A percentile compares a stretch with the other conserved stretches of the same genome.
These are phyloP conservation scores for Oryza punctata DNA, from an alignment of 176 grass and related monocot genomes.

Conservation along the genomic window DNA sequence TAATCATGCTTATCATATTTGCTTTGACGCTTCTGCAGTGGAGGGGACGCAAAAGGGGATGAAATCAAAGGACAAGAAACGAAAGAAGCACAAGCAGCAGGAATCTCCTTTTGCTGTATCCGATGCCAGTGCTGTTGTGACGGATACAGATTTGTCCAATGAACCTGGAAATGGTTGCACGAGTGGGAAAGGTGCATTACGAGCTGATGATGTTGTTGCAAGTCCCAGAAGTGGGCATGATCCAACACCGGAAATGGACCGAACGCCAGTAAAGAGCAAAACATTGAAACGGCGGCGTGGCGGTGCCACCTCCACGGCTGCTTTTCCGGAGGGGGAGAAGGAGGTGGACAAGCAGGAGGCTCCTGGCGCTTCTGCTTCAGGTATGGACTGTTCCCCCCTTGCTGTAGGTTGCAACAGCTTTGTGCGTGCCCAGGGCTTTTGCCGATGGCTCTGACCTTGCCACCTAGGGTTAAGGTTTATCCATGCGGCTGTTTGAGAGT, in stretches of 20 bases:
- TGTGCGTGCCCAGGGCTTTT: neutral
- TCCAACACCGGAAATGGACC: neutral
- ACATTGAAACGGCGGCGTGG: neutral
- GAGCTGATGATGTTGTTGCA: slow-evolving; percentile 9
- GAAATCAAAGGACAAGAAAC: slow-evolving; percentile 21
- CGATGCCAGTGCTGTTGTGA: neutral
- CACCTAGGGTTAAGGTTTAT: slow-evolving; percentile 16
- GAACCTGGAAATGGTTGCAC: slow-evolving; percentile 12
- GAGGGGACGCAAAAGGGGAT: neutral
- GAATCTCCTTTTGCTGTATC: neutral
- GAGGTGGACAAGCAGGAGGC: neutral
- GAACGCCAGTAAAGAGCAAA: slow-evolving; percentile 3
- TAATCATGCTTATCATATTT: neutral
- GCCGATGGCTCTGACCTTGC: neutral
- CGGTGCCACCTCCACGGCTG: neutral
- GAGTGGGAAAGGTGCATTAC: neutral
- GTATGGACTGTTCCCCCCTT: neutral
- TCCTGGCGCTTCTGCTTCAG: slow-evolving; percentile 2
- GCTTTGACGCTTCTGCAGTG: neutral
- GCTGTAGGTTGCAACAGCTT: neutral
- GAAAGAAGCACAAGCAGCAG: slow-evolving; percentile 27
- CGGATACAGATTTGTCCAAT: neutral
- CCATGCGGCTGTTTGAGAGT: neutral
- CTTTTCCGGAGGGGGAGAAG: neutral
- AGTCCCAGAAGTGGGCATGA: slow-evolving; percentile 20